Percentiles rank a stretch among this genome's conserved stretches.
Evolutionary conservation across 2,329 filamentous ascomycete genomes (phyloP).

Genomic region (Pseudomassariella vexata): DNA sequence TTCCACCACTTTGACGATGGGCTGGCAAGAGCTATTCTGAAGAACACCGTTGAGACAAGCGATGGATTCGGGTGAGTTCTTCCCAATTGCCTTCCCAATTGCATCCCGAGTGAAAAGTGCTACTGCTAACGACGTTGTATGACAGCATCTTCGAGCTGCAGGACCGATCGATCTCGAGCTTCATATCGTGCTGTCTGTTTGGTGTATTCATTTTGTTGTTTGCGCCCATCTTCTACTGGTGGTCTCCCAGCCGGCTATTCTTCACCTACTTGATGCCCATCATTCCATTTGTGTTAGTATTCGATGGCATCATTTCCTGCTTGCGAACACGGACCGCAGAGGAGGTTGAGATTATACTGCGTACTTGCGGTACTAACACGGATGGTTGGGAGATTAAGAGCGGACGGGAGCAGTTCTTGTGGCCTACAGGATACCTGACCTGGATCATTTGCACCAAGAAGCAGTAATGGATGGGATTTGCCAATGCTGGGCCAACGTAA

Average conservation of each 20-base stretch:
- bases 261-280: slow-evolving; percentile 64
- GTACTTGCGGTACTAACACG: slow-evolving; percentile 40
- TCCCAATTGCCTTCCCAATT: too few relatives aligned
- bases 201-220: slow-evolving; percentile 44
- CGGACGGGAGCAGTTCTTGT: slow-evolving; percentile 41
- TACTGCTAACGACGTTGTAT: slow-evolving; percentile 15
- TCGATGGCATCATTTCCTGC: slow-evolving; percentile 64
- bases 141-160: slow-evolving; percentile 74
- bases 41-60: slow-evolving; percentile 57
- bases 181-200: slow-evolving; percentile 47
- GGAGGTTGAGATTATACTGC: slow-evolving; percentile 57
- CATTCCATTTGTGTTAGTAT: slow-evolving; percentile 60
- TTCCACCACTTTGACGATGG: slow-evolving; percentile 73
- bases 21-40: slow-evolving; percentile 54
- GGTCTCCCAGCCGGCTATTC: slow-evolving; percentile 49
- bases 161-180: slow-evolving; percentile 50
- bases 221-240: slow-evolving; percentile 48
- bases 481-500: too few relatives aligned
- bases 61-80: slow-evolving; percentile 59
- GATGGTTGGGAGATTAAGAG: slow-evolving; percentile 43
- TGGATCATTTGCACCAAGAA: slow-evolving; percentile 46
- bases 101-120: too few relatives aligned
- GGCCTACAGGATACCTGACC: slow-evolving; percentile 43
- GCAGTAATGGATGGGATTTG: background rate
- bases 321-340: slow-evolving; percentile 60